Conservation (phyloP, 2,329 filamentous ascomycete genomes). For the Scedosporium apiospermum region DNA sequence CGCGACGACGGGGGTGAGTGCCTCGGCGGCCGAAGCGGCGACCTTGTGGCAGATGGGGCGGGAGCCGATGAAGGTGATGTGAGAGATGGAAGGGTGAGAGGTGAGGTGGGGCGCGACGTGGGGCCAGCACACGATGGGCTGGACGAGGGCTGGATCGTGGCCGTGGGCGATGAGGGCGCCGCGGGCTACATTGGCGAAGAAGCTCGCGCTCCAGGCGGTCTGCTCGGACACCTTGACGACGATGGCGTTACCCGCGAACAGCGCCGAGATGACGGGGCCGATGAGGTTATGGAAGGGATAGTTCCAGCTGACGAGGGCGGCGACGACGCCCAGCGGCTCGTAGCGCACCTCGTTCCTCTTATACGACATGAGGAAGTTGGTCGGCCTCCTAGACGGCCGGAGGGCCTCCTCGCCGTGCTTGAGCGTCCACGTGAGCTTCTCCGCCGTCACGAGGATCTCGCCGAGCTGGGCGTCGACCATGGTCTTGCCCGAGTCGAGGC, state of each 20-base stretch:
- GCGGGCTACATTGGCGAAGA: constrained; percentile 71
- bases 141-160: constrained; percentile 71
- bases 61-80: constrained; percentile 95
- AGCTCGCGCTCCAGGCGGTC: constrained; percentile 83
- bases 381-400: constrained; percentile 61
- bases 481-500: constrained; percentile 91
- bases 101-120: constrained; percentile 72
- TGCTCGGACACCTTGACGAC: constrained; percentile 92
- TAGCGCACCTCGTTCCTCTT: constrained; percentile 87
- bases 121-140: constrained; percentile 83
- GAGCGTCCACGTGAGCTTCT: constrained; percentile 93
- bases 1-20: constrained; percentile 78
- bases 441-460: constrained; percentile 86
- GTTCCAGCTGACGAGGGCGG: constrained; percentile 94
- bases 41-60: constrained; percentile 80
- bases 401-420: constrained; percentile 80
- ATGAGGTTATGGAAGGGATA: constrained; percentile 94
- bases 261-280: constrained; percentile 77
- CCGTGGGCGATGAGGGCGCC: constrained; percentile 75
- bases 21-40: constrained; percentile 73
- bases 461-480: constrained; percentile 89
- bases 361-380: constrained; percentile 89
- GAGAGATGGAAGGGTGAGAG: constrained; percentile 71
- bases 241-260: constrained; percentile 87
- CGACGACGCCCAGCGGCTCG: constrained; percentile 86